Conservation (phyloP, 2,329 filamentous ascomycete species). For the Dendryphion nanum region DNA sequence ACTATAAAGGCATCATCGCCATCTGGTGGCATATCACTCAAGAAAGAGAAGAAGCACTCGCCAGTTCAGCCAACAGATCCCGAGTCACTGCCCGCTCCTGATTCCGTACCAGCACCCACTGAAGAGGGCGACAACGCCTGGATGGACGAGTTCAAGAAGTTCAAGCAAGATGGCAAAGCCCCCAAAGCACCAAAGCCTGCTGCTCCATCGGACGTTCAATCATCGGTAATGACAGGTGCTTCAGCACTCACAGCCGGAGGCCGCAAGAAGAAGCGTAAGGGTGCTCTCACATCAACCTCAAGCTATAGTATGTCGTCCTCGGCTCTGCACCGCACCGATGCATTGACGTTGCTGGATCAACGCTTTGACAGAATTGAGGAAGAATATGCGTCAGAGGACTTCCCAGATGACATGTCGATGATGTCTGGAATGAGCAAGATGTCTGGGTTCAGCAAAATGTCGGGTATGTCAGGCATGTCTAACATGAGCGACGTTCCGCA, state of each 20-base stretch:
- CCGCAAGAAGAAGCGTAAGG: conserved; percentile 90
- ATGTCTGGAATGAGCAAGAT: conserved; percentile 51
- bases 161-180: conserved; percentile 72
- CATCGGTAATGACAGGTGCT: conserved; percentile 68
- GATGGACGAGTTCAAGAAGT: conserved; percentile 90
- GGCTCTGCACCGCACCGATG: conserved; percentile 81
- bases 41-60: conserved; percentile 21
- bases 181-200: conserved; percentile 43
- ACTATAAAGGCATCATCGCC: conserved; percentile 68
- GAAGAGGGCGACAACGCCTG: conserved; percentile 68
- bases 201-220: conserved; percentile 64
- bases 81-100: conserved; percentile 29
- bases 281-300: conserved; percentile 82
- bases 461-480: conserved; percentile 7
- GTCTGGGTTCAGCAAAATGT: conserved; percentile 47
- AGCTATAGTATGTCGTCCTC: conserved; percentile 92
- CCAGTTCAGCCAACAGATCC: conserved; percentile 51
- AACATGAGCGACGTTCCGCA: conserved; percentile 47
- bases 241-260: conserved; percentile 69
- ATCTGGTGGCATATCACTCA: conserved; percentile 12
- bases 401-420: conserved; percentile 46
- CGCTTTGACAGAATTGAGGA: conserved; percentile 90
- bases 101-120: conserved; percentile 33
- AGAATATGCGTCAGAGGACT: conserved; percentile 58
- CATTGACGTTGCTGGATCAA: conserved; percentile 78